phyloP scores from a whole-genome alignment of 1,139 yeast species.

The Yamadazyma kanchanaburiensis region DNA sequence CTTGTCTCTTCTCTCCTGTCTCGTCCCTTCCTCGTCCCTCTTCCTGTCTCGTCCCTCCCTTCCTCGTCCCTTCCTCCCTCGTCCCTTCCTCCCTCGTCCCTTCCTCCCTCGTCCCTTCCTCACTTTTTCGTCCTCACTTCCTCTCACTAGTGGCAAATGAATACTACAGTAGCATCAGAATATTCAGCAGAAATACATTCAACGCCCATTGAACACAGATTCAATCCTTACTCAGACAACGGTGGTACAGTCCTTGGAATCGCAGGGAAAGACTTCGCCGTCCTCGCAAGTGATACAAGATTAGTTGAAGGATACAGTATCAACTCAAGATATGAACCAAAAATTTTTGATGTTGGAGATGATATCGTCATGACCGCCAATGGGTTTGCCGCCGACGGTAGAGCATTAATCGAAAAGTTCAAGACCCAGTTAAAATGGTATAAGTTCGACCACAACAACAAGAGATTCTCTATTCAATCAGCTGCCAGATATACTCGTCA shows the following conservation, averaged over 20 bases:
- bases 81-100: too few species aligned
- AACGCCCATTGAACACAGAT: slow-evolving; percentile 85
- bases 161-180: slow-evolving; percentile 56
- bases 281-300: slow-evolving; percentile 96
- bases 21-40: too few species aligned
- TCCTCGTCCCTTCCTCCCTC: too few species aligned
- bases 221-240: slow-evolving; percentile 93
- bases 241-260: slow-evolving; percentile 98
- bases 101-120: not conserved
- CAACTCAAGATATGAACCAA: slow-evolving; percentile 89
- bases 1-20: too few species aligned
- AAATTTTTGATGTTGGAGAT: slow-evolving; percentile 88
- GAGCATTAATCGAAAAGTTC: slow-evolving; percentile 75
- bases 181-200: slow-evolving; percentile 50
- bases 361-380: slow-evolving; percentile 84
- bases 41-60: too few species aligned
- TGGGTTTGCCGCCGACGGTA: slow-evolving; percentile 96
- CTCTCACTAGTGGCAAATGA: slow-evolving; percentile 15
- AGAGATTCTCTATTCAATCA: slow-evolving; percentile 61
- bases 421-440: slow-evolving; percentile 86
- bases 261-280: slow-evolving; percentile 97
- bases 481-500: slow-evolving; percentile 94
- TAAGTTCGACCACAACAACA: slow-evolving; percentile 79
- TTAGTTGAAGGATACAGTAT: slow-evolving; percentile 92
- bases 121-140: not conserved